Evolutionary conservation across 306 rosid species (phyloP).

Genomic region (Morella rubra): DNA sequence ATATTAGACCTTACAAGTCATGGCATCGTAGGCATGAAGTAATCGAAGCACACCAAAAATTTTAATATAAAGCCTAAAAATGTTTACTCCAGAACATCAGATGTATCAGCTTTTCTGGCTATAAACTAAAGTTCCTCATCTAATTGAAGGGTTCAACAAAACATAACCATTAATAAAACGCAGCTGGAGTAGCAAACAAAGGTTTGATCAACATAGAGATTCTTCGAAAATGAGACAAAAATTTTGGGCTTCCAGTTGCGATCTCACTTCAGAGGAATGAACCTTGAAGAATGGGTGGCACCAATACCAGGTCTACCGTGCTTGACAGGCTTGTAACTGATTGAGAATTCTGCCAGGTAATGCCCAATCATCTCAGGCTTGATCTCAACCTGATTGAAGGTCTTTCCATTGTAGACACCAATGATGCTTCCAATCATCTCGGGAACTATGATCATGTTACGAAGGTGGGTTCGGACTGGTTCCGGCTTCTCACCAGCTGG

Average conservation of each 20-base stretch:
- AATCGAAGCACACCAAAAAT: no score
- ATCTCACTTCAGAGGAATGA: constrained; percentile 89
- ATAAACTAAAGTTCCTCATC: constrained; percentile 3
- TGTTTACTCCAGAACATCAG: neutral
- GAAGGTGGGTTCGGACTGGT: constrained; percentile 87
- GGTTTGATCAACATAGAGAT: constrained; percentile 26
- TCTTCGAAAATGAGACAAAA: constrained; percentile 29
- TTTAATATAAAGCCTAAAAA: neutral
- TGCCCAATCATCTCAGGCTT: constrained; percentile 93
- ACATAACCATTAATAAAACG: constrained; percentile 19
- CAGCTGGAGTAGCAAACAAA: constrained; percentile 27
- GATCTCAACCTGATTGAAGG: constrained; percentile 90
- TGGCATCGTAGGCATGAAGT: no score
- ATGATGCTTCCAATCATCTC: constrained; percentile 92
- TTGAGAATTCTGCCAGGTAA: constrained; percentile 88
- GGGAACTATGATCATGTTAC: constrained; percentile 88
- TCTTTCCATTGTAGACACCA: constrained; percentile 93
- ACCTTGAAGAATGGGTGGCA: constrained; percentile 98
- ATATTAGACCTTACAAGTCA: no score
- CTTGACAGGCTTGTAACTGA: constrained; percentile 94
- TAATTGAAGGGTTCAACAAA: constrained; percentile 6
- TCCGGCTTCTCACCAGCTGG: constrained; percentile 93
- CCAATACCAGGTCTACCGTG: constrained; percentile 99
- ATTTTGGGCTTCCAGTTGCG: constrained; percentile 13
- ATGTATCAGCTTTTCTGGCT: constrained; percentile 1